Evolutionary conservation across 768 basidiomycete species (phyloP), one percentile per base, ranked within the genome.

Genomic region (Termitomyces sp.): DNA sequence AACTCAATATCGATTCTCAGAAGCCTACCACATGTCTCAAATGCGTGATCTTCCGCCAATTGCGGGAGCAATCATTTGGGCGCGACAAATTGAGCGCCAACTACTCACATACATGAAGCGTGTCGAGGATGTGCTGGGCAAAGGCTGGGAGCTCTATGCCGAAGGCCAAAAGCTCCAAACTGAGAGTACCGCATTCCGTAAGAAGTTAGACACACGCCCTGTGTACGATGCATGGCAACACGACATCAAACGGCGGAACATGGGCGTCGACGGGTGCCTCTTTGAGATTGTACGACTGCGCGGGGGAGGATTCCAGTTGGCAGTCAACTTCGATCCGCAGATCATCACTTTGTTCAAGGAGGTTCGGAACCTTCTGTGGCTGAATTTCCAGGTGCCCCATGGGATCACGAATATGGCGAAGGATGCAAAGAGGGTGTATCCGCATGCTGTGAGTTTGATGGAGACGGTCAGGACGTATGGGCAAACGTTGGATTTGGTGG

Each of bases 281-380:
- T 97, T 98, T 71, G 95, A 97, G 76, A 94, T 99, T 67, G 85
- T 91, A 33, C 81, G 86, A 36, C 70, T 91, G 46, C 82, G 84
- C 16, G 88, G 89, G 3, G 90, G 89, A 16, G 88, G 78, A 4
- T 92, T 85, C 74, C 92, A 96, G 74, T 84, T 99, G 3, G 91
- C 90, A 8, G 95, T 98, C 65, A 98, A 98, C 73, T 98, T 98
- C 70, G 97, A 99, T 73, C 92, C 95, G 4, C 96, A 98, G 76
- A 94, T 96, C 66, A 98, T 99, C 74, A 96, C 92, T 35, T 80
- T 99, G 32, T 98, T 98, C 86, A 99, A 99, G 81, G 97, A 98
- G 73, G 94, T 97, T 38, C 83, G 97, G 61, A 97, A 97, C 72
- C 70, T 98, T 66, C 82, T 97, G 36, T 98, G 96, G 96, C 82